Conservation (phyloP, 1,139 yeast species). For the Geotrichum carabidarum region DNA sequence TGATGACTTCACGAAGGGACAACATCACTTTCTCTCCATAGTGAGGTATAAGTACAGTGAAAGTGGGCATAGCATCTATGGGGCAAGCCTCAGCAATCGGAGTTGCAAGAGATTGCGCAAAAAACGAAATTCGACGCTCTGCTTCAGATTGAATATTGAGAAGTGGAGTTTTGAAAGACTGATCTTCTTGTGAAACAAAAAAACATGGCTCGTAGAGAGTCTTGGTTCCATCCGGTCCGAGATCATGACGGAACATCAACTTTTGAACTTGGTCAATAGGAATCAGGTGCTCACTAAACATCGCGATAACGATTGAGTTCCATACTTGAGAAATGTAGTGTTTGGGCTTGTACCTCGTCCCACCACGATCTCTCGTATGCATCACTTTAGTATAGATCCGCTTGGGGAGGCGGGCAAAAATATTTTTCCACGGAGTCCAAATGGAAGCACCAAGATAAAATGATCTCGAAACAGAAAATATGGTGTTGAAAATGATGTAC, state of each 20-base stretch:
- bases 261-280: slow-evolving; percentile 61
- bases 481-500: slow-evolving; percentile 77
- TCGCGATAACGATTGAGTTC: slow-evolving; percentile 71
- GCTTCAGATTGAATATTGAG: slow-evolving; percentile 65
- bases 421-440: slow-evolving; percentile 82
- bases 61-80: slow-evolving; percentile 70
- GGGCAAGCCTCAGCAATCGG: slow-evolving; percentile 71
- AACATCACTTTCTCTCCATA: slow-evolving; percentile 70
- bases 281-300: slow-evolving; percentile 74
- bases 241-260: slow-evolving; percentile 48
- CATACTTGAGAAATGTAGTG: slow-evolving; percentile 63
- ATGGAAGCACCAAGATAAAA: slow-evolving; percentile 72
- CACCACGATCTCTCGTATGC: slow-evolving; percentile 45
- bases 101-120: slow-evolving; percentile 80
- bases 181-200: slow-evolving; percentile 72
- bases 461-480: slow-evolving; percentile 65
- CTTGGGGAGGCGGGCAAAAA: slow-evolving; percentile 68
- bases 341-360: slow-evolving; percentile 42
- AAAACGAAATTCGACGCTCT: slow-evolving; percentile 72
- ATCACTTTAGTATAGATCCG: slow-evolving; percentile 64
- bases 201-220: slow-evolving; percentile 52
- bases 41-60: slow-evolving; percentile 83
- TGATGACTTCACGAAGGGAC: slow-evolving; percentile 60
- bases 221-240: slow-evolving; percentile 38
- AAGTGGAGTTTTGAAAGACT: slow-evolving; percentile 38